Conservation (phyloP, 1,284 basidiomycete genomes). For the Cryptococcus hybrid region DNA sequence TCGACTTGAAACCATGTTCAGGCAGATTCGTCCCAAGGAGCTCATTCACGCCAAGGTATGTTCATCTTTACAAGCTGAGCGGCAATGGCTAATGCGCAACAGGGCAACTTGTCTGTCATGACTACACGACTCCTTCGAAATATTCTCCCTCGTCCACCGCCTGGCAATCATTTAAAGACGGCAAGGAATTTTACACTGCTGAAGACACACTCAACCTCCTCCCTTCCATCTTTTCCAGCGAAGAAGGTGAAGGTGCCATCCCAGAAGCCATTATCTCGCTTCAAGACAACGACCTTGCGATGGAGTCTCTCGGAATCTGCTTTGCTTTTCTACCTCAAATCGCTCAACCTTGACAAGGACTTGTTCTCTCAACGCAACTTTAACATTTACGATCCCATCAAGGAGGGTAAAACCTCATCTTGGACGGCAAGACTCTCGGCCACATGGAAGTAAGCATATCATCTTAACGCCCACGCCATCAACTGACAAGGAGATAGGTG, state of each 20-base stretch:
- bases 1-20: conserved; percentile 87
- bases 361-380: conserved; percentile 92
- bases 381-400: conserved; percentile 94
- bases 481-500: conserved; percentile 54
- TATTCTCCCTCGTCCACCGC: conserved; percentile 71
- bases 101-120: conserved; percentile 79
- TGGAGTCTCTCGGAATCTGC: conserved; percentile 81
- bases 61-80: not conserved
- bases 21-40: conserved; percentile 92
- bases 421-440: conserved; percentile 90
- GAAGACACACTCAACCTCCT: conserved; percentile 71
- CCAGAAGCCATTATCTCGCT: conserved; percentile 73
- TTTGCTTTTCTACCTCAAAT: conserved; percentile 90
- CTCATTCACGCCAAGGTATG: conserved; percentile 83
- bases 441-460: conserved; percentile 68
- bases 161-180: conserved; percentile 77
- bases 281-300: conserved; percentile 63
- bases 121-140: conserved; percentile 78
- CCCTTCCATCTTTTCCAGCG: conserved; percentile 63
- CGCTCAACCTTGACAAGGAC: conserved; percentile 91
- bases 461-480: conserved; percentile 33
- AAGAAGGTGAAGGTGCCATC: conserved; percentile 54
- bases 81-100: conserved; percentile 1
- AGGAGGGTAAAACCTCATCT: conserved; percentile 74
- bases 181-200: conserved; percentile 74